Conservation (phyloP, 352 stramenopile genomes). For the Phytopythium oedochilum region DNA sequence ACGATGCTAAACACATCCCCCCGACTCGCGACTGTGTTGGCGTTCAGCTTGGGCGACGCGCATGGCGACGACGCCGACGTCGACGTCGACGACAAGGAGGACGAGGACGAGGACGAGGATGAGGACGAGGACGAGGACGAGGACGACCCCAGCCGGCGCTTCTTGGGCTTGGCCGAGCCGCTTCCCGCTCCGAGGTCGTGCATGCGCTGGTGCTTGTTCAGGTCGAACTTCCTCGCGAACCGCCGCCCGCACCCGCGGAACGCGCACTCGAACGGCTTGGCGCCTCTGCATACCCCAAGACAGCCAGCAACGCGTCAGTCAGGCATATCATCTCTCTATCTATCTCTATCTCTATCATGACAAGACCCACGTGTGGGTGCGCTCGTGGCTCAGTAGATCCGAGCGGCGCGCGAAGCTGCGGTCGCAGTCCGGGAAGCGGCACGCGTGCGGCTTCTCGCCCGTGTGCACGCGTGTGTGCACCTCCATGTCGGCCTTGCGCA, state of each 20-base stretch:
- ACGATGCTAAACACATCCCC: not conserved
- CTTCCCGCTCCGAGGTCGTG: slow-evolving; percentile 24
- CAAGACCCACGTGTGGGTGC: slow-evolving; percentile 52
- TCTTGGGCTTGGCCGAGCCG: slow-evolving; percentile 19
- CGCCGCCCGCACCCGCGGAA: slow-evolving; percentile 42
- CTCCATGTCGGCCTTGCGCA: slow-evolving; percentile 74
- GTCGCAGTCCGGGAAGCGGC: slow-evolving; percentile 42
- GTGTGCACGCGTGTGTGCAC: slow-evolving; percentile 73
- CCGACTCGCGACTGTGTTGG: slow-evolving; percentile 1
- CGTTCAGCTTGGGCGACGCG: slow-evolving; percentile 3
- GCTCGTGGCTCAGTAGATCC: slow-evolving; percentile 71
- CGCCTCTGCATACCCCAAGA: slow-evolving; percentile 19
- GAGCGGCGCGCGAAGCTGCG: slow-evolving; percentile 68
- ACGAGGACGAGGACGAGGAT: slow-evolving; percentile 9
- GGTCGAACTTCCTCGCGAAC: slow-evolving; percentile 60
- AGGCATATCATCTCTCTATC: too few species aligned
- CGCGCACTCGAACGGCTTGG: slow-evolving; percentile 55
- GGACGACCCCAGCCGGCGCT: slow-evolving; percentile 13
- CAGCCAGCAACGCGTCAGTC: slow-evolving; percentile 3
- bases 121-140: slow-evolving; percentile 9
- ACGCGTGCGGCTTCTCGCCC: slow-evolving; percentile 71
- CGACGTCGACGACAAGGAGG: slow-evolving; percentile 13
- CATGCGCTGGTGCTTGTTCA: slow-evolving; percentile 67
- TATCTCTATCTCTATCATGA: too few species aligned
- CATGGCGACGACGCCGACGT: slow-evolving; percentile 6